These are phyloP conservation scores for Ensete ventricosum DNA, from an alignment of 176 grass and related monocot species.

Conservation along the genomic window DNA sequence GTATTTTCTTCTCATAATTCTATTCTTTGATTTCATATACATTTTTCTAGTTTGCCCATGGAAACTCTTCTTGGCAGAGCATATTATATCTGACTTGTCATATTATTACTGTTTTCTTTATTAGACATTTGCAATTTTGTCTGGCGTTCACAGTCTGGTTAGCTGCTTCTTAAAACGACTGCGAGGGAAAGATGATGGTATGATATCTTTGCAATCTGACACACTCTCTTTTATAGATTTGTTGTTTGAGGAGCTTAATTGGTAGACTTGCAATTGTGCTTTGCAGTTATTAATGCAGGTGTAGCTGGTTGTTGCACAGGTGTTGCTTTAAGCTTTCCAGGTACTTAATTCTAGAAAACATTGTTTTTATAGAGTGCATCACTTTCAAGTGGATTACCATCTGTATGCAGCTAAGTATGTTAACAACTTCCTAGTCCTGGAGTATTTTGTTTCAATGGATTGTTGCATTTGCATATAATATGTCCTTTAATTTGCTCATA, in stretches of 20 bases:
- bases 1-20: not conserved
- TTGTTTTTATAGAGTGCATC: too few relatives aligned
- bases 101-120: slow-evolving; percentile 12
- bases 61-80: too few relatives aligned
- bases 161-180: slow-evolving; percentile 71
- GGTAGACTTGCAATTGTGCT: slow-evolving; percentile 21
- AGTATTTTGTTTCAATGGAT: too few relatives aligned
- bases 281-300: slow-evolving; percentile 71
- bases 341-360: slow-evolving; percentile 24
- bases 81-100: not conserved
- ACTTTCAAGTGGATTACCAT: too few relatives aligned
- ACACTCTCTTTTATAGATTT: slow-evolving; percentile 6
- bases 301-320: slow-evolving; percentile 89
- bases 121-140: slow-evolving; percentile 92
- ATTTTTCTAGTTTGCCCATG: not conserved
- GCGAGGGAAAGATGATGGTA: slow-evolving; percentile 95
- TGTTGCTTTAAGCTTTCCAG: slow-evolving; percentile 89
- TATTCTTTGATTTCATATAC: not conserved
- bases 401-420: too few relatives aligned
- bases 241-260: slow-evolving; percentile 17
- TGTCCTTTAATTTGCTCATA: too few relatives aligned
- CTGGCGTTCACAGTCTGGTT: slow-evolving; percentile 84
- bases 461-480: too few relatives aligned
- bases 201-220: not conserved
- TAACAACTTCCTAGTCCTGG: too few relatives aligned